A percentile compares a stretch with the other conserved stretches of the same genome.
These are phyloP conservation scores for Naganishia friedmannii DNA, from an alignment of 768 basidiomycete species.

Conservation along the genomic window DNA sequence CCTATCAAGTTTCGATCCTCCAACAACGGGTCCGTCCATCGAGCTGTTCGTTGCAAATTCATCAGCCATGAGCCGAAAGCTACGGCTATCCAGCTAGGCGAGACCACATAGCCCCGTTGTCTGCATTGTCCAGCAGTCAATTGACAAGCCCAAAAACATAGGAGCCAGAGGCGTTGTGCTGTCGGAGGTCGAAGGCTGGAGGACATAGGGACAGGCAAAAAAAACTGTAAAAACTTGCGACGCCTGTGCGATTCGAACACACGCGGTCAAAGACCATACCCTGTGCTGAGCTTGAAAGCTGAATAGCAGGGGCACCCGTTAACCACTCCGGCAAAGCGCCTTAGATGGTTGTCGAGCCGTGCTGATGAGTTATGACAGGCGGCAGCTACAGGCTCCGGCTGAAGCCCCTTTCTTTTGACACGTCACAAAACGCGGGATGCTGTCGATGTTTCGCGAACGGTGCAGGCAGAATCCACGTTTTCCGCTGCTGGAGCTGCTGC, in stretches of 20 bases:
- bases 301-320: slow-evolving; percentile 75
- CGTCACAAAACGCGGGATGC: neutral
- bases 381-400: too few species aligned
- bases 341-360: neutral
- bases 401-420: neutral
- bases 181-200: too few species aligned
- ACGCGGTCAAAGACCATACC: slow-evolving; percentile 42
- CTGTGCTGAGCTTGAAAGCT: slow-evolving; percentile 34
- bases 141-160: too few species aligned
- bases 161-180: too few species aligned
- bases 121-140: too few species aligned
- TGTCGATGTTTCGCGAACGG: slow-evolving; percentile 19
- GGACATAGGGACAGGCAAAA: neutral
- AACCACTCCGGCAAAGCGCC: slow-evolving; percentile 87
- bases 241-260: slow-evolving; percentile 47
- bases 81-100: too few species aligned
- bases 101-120: too few species aligned
- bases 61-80: too few species aligned
- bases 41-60: too few species aligned
- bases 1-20: too few species aligned
- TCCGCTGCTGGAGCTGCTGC: neutral
- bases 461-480: slow-evolving; percentile 25
- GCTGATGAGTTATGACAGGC: too few species aligned
- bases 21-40: too few species aligned
- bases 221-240: slow-evolving; percentile 32